Evolutionary conservation across 352 stramenopile species (phyloP), one percentile per base, ranked within the genome.

Genomic region (Thalassiosira sp.): DNA sequence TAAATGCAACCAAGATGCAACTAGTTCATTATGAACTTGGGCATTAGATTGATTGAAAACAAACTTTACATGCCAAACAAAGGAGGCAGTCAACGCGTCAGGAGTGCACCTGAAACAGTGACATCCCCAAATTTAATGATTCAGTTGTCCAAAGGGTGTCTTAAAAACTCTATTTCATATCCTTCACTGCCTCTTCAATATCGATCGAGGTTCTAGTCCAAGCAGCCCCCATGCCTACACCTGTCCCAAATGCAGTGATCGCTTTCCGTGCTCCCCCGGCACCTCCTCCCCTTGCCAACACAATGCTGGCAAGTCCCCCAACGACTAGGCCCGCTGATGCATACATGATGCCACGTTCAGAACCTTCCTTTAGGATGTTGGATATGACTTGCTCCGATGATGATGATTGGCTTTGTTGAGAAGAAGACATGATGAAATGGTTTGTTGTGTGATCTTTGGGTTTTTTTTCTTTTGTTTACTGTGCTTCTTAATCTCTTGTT

Each of bases 141-240:
- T 46, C 10, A 28, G 15, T n/a, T 45, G 8, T 0, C 18, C 5
- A 42, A 27, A 3, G 11, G 1, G 18, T 60, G 3, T 28, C 6
- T 28, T 8, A 51, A 45, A 15, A 18, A 51, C 15, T 43, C 24
- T 62, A 81, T 46, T 72, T 69, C 64, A 81, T 81, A 22, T 63
- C 33, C 49, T 77, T 79, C 11, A 79, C 48, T 56, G 70, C 69
- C 58, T 90, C 71, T 64, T 92, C 87, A 43, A 92, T 84, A 65
- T 90, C 73, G 28, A 92, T 91, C 8, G 76, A 88, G 27, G 53
- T 77, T 63, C 73, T 72, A 10, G 82, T 91, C 87, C 87, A 92
- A 10, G 74, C 82, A 18, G 81, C 79, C 48, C 87, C 87, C 2
- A 81, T 53, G 40, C 87, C 87, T 54, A 90, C 33, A 28, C 87